Conservation (phyloP, 495 filamentous ascomycete species). For the Talaromyces stipitatus region DNA sequence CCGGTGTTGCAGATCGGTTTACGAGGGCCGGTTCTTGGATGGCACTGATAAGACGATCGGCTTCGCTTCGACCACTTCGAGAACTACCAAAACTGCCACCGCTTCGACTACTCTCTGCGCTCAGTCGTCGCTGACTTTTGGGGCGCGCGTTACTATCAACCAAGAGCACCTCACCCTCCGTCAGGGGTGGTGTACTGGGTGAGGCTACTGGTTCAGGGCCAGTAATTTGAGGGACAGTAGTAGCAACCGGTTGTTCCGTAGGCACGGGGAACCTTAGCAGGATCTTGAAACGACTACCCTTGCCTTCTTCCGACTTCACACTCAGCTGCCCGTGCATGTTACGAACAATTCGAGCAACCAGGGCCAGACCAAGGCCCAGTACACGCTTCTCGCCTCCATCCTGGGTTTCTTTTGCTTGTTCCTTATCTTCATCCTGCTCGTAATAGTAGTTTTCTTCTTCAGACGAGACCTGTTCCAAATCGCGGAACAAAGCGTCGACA, state of each 20-base stretch:
- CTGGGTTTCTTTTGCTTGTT: constrained; percentile 8
- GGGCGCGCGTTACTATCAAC: constrained; percentile 11
- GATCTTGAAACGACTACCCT: constrained; percentile 70
- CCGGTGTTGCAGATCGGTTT: constrained; percentile 24
- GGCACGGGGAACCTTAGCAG: constrained; percentile 29
- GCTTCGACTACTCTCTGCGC: constrained; percentile 46
- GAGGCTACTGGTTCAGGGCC: neutral
- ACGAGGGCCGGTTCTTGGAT: constrained; percentile 55
- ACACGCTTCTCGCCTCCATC: constrained; percentile 29
- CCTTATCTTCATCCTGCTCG: constrained; percentile 21
- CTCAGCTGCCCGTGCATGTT: constrained; percentile 88
- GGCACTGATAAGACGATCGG: constrained; percentile 67
- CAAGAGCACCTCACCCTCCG: constrained; percentile 23
- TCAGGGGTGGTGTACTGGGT: neutral
- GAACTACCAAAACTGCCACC: constrained; percentile 40
- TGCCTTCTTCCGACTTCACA: constrained; percentile 79
- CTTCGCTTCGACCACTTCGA: constrained; percentile 57
- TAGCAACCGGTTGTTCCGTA: constrained; percentile 8
- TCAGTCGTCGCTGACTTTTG: constrained; percentile 17
- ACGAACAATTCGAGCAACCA: constrained; percentile 76
- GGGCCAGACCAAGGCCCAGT: constrained; percentile 76
- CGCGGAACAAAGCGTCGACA: constrained; percentile 72
- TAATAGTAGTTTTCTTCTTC: constrained; percentile 38
- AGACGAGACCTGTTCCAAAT: constrained; percentile 77
- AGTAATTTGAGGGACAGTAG: neutral